Evolutionary conservation across 2,329 filamentous ascomycete genomes (phyloP), one percentile per base, ranked within the genome.

Genomic region (Trichoderma sp.): DNA sequence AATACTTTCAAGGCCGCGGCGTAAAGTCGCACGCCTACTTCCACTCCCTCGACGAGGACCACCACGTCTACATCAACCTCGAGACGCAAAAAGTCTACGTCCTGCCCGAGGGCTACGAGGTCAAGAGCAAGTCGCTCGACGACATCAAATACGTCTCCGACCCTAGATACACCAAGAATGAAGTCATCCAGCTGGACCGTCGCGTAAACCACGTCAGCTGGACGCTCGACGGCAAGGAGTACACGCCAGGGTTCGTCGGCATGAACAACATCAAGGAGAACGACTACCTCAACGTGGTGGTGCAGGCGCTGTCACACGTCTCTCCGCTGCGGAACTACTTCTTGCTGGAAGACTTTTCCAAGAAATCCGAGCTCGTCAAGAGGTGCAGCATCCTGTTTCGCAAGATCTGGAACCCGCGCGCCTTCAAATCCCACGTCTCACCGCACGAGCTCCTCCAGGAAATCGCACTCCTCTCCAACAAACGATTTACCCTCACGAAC

Each of bases 261-360:
- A 97, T 99, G 93, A 99, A 99, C 87, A 99, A 99, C 83, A 98
- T 99, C 86, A 99, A 99, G 82, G 94, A 96, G 72, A 99, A 99
- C 83, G 96, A 99, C 84, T 99, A 99, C 83, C 88, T 98, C 79
- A 99, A 99, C 80, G 95, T 97, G 30, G 89, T 98, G 3, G 92
- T 97, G 63, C 96, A 99, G 81, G 92, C 95, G 7, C 87, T 99
- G 47, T 91, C 95, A 3, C 96, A 99, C 81, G 94, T 98, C 30
- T 86, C 91, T 24, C 95, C 96, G 4, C 85, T 99, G 76, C 90
- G 96, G 39, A 98, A 98, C 80, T 98, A 90, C 83, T 91, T 98
- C 79, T 90, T 99, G 78, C 88, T 98, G 1, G 93, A 97, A 79
- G 89, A 97, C 76, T 91, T 98, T 66, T 86, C 87, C 12, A 87